Percentiles rank a stretch among this genome's conserved stretches.
These are phyloP conservation scores for Candida taoyuanica DNA, from an alignment of 805 yeast species.

Conservation along the genomic window DNA sequence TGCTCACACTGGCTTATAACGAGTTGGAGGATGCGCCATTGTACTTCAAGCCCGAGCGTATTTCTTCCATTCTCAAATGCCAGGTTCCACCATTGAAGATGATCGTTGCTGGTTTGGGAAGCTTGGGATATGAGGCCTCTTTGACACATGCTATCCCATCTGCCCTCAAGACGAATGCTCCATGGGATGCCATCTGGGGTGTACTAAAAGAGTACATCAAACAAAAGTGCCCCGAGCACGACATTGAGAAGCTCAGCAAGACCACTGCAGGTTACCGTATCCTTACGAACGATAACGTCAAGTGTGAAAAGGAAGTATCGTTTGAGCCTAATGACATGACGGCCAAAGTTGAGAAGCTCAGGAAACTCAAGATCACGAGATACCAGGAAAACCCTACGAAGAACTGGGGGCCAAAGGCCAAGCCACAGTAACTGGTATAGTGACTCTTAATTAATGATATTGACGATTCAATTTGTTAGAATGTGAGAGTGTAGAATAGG, in stretches of 20 bases:
- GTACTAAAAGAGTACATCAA: constrained; percentile 62
- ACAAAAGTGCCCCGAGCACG: constrained; percentile 35
- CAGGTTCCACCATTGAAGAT: constrained; percentile 77
- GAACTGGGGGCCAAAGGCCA: constrained; percentile 96
- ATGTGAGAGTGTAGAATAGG: too few species aligned
- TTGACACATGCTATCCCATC: constrained; percentile 87
- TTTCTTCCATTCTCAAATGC: constrained; percentile 72
- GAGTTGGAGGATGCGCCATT: constrained; percentile 69
- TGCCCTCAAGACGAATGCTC: constrained; percentile 85
- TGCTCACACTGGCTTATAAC: constrained; percentile 76
- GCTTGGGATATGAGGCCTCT: constrained; percentile 76
- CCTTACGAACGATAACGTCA: constrained; percentile 39
- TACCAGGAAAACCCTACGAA: constrained; percentile 90
- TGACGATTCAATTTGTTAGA: too few species aligned
- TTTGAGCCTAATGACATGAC: constrained; percentile 62
- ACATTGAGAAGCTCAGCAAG: constrained; percentile 28
- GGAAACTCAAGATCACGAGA: constrained; percentile 77
- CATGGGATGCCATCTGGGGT: constrained; percentile 74
- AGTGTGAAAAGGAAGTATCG: constrained; percentile 36
- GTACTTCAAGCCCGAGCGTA: constrained; percentile 74
- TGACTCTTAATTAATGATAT: too few species aligned
- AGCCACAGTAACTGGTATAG: constrained; percentile 41
- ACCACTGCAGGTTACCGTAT: constrained; percentile 59
- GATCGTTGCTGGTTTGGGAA: constrained; percentile 76
- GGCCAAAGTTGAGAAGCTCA: constrained; percentile 49